Evolutionary conservation across 352 stramenopile species (phyloP).

Genomic region (Phytopythium helicoides): DNA sequence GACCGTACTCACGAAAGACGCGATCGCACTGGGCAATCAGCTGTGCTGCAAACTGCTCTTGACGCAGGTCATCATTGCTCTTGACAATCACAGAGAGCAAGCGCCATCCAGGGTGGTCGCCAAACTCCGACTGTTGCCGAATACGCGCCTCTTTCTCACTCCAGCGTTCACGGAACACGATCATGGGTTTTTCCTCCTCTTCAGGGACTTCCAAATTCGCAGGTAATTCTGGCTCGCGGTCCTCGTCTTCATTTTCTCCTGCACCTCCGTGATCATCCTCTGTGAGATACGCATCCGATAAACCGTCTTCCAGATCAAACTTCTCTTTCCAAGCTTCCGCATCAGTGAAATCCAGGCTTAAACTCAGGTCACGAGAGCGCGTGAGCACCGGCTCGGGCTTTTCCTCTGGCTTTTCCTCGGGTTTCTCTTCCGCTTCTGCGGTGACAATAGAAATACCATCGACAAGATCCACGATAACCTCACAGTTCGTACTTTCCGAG

Average conservation of each 20-base stretch:
- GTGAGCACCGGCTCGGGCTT: no score
- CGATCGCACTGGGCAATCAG: constrained; percentile 95
- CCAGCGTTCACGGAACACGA: constrained; percentile 82
- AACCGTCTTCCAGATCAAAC: constrained; percentile 67
- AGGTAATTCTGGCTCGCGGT: constrained; percentile 11
- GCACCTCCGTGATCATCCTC: constrained; percentile 25
- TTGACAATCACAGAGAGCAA: constrained; percentile 95
- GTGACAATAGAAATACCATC: neutral
- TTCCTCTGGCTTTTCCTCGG: constrained; percentile 20
- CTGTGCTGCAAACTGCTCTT: constrained; percentile 98
- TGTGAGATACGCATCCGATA: constrained; percentile 45
- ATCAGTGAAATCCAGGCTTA: constrained; percentile 75
- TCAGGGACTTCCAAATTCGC: constrained; percentile 48
- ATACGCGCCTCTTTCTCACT: constrained; percentile 75
- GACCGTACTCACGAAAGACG: constrained; percentile 93
- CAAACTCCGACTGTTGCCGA: constrained; percentile 47
- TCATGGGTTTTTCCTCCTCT: constrained; percentile 65
- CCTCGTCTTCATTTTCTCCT: constrained; percentile 7
- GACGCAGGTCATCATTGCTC: constrained; percentile 97
- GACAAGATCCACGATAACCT: constrained; percentile 5
- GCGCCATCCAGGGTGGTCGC: constrained; percentile 57
- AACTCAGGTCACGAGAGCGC: constrained; percentile 43
- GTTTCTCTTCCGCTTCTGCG: constrained; percentile 6
- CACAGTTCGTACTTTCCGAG: neutral
- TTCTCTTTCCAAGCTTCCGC: constrained; percentile 67